phyloP scores from a whole-genome alignment of 768 basidiomycete genomes.

The Hericium rajendrae region DNA sequence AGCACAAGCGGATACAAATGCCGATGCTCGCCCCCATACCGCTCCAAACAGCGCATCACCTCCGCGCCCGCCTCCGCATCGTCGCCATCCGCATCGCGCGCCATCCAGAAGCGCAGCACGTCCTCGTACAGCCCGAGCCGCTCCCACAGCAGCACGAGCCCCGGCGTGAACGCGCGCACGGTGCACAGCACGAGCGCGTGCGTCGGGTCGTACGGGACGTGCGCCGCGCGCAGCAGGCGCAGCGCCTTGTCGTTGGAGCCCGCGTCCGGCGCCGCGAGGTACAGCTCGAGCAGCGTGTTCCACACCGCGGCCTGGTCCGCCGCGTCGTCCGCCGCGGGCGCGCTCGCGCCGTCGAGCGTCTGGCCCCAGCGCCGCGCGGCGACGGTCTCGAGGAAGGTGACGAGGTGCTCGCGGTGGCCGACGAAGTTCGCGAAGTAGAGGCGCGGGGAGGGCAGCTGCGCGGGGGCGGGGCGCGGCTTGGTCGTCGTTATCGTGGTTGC shows the following conservation, averaged over 20 bases:
- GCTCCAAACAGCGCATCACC: slow-evolving; percentile 45
- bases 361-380: slow-evolving; percentile 76
- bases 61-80: slow-evolving; percentile 27
- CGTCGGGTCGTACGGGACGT: slow-evolving; percentile 69
- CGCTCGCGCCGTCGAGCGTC: slow-evolving; percentile 34
- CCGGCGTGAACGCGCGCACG: slow-evolving; percentile 68
- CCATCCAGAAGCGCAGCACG: slow-evolving; percentile 89
- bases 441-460: slow-evolving; percentile 64
- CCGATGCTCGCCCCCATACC: slow-evolving; percentile 63
- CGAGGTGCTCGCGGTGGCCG: slow-evolving; percentile 76
- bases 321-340: slow-evolving; percentile 21
- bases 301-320: slow-evolving; percentile 80
- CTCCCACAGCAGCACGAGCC: slow-evolving; percentile 88
- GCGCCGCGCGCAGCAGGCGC: slow-evolving; percentile 51
- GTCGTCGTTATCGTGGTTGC: neutral
- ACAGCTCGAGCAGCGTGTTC: slow-evolving; percentile 94
- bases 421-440: slow-evolving; percentile 93
- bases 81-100: slow-evolving; percentile 36
- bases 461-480: slow-evolving; percentile 18
- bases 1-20: slow-evolving; percentile 83
- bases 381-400: slow-evolving; percentile 83
- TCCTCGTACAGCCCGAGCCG: slow-evolving; percentile 94
- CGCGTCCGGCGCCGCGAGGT: slow-evolving; percentile 51
- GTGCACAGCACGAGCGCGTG: slow-evolving; percentile 96
- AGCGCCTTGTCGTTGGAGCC: slow-evolving; percentile 51